A percentile compares a stretch with the other conserved stretches of the same genome.
Conservation (phyloP, 1,284 basidiomycete genomes). For the Rhodotorula sp. region DNA sequence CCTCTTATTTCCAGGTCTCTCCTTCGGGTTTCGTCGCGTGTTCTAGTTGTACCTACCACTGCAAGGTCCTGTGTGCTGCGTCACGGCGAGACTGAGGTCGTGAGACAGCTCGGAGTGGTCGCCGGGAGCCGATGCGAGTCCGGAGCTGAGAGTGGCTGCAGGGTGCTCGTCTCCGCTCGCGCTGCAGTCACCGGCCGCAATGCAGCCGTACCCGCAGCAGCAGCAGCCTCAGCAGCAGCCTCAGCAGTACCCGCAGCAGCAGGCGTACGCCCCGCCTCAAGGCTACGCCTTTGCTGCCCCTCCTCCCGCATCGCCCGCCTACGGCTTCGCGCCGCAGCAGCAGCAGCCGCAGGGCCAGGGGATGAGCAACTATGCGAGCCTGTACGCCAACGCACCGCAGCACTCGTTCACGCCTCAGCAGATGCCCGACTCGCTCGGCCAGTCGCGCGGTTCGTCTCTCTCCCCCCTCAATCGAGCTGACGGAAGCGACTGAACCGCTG, state of each 20-base stretch:
- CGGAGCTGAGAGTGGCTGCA: too few relatives aligned
- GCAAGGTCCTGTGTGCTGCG: too few relatives aligned
- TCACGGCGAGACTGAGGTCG: too few relatives aligned
- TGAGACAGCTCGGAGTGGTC: too few relatives aligned
- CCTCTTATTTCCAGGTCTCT: neutral
- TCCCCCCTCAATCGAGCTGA: neutral
- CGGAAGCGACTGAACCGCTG: too few relatives aligned
- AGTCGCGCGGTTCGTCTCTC: neutral
- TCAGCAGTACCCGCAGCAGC: neutral
- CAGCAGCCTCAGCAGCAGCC: neutral
- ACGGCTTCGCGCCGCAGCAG: neutral
- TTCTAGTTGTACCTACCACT: too few relatives aligned
- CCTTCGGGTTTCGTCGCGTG: neutral
- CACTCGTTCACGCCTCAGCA: neutral
- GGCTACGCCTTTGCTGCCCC: too few relatives aligned
- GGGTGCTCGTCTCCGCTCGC: neutral
- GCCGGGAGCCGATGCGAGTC: too few relatives aligned
- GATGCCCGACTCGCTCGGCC: neutral
- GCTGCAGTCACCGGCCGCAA: neutral
- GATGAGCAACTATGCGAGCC: neutral
- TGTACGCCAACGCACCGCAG: neutral
- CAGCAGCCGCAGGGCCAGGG: neutral
- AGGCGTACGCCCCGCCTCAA: neutral
- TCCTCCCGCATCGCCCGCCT: too few relatives aligned
- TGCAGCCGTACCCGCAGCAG: neutral